Evolutionary conservation across 345 rosid species (phyloP), one percentile per base, ranked within the genome.

Genomic region (Euphorbia pulcherrima): DNA sequence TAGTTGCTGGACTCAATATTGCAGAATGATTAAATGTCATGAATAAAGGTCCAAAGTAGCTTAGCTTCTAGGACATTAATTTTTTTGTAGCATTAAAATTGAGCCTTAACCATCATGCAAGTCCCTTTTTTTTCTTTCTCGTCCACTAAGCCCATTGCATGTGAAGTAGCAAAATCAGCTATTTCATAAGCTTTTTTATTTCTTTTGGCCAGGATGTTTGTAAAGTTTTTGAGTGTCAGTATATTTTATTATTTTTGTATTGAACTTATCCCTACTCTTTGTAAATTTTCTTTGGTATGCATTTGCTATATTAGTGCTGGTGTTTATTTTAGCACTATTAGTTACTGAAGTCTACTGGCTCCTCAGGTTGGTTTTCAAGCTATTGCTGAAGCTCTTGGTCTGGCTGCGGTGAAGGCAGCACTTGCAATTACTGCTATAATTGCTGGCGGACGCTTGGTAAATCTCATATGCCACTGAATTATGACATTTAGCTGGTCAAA

Each of bases 391-490:
- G 99, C 99, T 80, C 96, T 94, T 78, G 99, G 99, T 71, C 51
- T 89, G 61, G 99, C 99, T 71, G 97, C 90, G 78, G 95, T 94
- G 70, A 94, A 89, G 82, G 97, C 97, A 20, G 87, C 85, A 33
- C 88, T 91, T 83, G 99, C 99, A 74, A 89, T 93, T 72, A 76
- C 96, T 74, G 97, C 90, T 64, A 93, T 93, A 71, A 88, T 93
- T 81, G 97, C 96, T 60, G 97, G 99, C 62, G 99, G 99, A 77
- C 90, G 97, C 76, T 82, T 93, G 86, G 99, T 88, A 83, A 80
- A 79, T 80, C 77, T 74, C 72, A 47, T 41, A 73, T 71, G 35
- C 53, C 9, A 62, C 18, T 69, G 70, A 33, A 33, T 60, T 58
- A 29, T 68, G 59, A 62, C 18, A 47, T 24, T 46, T 30, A 18